Evolutionary conservation across 345 rosid genomes (phyloP).

Genomic region (Bruguiera parviflora): DNA sequence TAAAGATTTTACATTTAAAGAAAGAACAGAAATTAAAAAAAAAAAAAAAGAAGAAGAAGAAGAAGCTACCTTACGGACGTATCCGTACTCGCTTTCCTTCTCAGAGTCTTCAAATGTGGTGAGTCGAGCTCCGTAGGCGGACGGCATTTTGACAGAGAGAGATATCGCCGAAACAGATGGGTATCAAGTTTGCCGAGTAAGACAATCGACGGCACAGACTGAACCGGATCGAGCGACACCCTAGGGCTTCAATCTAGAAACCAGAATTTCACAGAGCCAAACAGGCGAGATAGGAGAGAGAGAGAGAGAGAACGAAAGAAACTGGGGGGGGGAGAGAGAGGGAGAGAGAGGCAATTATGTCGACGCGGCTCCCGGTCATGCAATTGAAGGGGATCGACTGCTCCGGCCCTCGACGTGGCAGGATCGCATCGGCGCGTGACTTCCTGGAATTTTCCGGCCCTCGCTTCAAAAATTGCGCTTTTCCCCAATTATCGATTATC

Average conservation of each 20-base stretch:
- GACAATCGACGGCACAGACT: too few relatives aligned
- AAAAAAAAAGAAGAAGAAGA: background rate
- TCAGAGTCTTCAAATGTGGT: conserved; percentile 94
- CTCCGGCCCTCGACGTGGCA: background rate
- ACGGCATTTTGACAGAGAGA: conserved; percentile 50
- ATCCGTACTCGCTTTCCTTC: conserved; percentile 99
- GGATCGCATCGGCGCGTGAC: too few relatives aligned
- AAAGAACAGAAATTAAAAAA: background rate
- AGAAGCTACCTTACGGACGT: conserved; percentile 76
- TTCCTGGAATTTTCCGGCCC: too few relatives aligned
- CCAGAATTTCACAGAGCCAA: background rate
- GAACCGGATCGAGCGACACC: conserved; percentile 20
- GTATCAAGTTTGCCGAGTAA: conserved; percentile 3
- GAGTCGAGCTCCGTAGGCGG: conserved; percentile 75
- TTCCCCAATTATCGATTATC: too few relatives aligned
- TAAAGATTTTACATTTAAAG: too few relatives aligned
- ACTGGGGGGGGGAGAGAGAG: background rate
- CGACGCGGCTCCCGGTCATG: background rate
- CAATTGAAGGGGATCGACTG: background rate
- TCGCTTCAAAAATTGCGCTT: too few relatives aligned
- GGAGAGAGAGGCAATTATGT: background rate
- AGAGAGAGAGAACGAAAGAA: background rate
- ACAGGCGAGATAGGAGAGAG: too few relatives aligned
- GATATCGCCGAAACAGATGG: background rate
- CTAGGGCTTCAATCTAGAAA: conserved; percentile 8